Base-by-base conservation (phyloP, 805 yeast genomes). In the Ogataea trehalophila region DNA sequence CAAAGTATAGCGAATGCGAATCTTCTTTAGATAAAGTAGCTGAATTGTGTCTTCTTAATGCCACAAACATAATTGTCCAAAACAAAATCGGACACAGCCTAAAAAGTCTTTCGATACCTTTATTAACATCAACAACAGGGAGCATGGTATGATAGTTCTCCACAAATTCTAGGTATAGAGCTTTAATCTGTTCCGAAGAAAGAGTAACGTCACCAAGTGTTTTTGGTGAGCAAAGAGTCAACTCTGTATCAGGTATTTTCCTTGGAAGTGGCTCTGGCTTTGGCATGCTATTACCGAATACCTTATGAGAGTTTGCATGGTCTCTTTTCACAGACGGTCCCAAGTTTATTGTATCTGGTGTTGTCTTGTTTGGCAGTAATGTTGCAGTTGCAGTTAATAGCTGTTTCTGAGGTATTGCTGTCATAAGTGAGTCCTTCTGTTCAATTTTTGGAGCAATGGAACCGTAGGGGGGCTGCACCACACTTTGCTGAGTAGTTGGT, bases 41-140 rank as follows among this genome's bases (percentile, higher is more conserved):
- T 1, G 71, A 61, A 26, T 72, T 70, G 50, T 73, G 74, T 47
- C 96, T 73, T 50, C 99, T 76, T 39, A 90, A 69, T 0, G 96
- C 87, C 1, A 89, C 85, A 37, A 89, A 79, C 80, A 91, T 83
- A 15, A 92, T 83, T 0, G 92, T 91, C 99, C 99, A 92, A 60
- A 92, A 92, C 17, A 92, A 70, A 3, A 92, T 84, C 0, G 97
- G 97, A 48, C 97, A 89, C 16, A 87, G 72, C 48, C 80, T 67
- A 63, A 86, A 87, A 8, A 91, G 76, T 41, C 81, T 70, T 56
- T 90, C 97, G 1, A 96, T 94, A 9, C 97, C 96, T 51, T 77
- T 79, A 6, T 71, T 53, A 2, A 92, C 76, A 61, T 92, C 96
- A 2, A 92, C 94, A 1, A 92, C 86, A 0, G 98, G 98, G 42